Evolutionary conservation across 2,329 filamentous ascomycete species (phyloP).

Genomic region (Aaosphaeria arxii): DNA sequence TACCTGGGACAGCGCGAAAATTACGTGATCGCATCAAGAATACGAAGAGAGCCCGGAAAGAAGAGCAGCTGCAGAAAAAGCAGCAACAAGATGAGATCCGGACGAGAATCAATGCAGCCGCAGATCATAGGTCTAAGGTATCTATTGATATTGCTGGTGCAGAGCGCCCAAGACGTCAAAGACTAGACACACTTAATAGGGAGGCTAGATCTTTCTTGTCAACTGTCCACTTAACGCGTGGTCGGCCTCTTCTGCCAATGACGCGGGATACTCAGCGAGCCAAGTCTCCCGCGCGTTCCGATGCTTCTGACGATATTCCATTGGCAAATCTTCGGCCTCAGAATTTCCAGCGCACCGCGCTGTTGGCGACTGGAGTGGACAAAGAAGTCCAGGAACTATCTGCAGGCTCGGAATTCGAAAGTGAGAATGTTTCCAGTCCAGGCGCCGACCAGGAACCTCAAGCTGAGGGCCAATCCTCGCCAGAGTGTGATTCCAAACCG

Average conservation of each 20-base stretch:
- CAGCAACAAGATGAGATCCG: no score
- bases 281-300: slow-evolving; percentile 1
- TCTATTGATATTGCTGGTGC: no score
- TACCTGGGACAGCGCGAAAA: neutral
- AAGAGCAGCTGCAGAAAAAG: no score
- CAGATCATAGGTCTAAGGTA: no score
- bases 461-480: no score
- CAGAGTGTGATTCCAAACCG: neutral
- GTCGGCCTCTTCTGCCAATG: no score
- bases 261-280: neutral
- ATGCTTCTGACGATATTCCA: slow-evolving; percentile 8
- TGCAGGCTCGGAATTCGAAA: neutral
- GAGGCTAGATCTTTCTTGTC: no score
- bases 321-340: neutral
- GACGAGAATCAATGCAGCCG: no score
- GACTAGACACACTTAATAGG: no score
- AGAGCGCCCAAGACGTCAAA: no score
- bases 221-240: no score
- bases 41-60: neutral
- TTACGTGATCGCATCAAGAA: slow-evolving; percentile 8
- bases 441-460: neutral
- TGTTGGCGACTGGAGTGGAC: neutral
- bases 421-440: neutral
- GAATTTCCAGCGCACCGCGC: neutral
- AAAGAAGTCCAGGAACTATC: neutral